phyloP scores from a whole-genome alignment of 441 rosid genomes.

The Metrosideros polymorpha region DNA sequence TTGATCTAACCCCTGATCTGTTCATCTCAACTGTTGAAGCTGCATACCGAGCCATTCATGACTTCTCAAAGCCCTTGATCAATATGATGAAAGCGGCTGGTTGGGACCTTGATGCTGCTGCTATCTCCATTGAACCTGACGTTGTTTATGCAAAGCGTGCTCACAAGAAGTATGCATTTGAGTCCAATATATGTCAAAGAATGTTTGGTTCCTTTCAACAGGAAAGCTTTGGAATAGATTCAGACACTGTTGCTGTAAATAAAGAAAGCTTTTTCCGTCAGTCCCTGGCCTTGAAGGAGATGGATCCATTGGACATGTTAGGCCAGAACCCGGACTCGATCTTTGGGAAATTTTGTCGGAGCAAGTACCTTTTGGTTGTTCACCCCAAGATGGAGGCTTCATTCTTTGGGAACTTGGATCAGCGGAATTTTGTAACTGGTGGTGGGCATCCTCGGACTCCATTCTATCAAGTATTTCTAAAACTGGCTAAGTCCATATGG shows the following conservation, averaged over 20 bases:
- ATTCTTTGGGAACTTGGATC: constrained; percentile 87
- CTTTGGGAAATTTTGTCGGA: constrained; percentile 73
- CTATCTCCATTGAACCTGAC: constrained; percentile 73
- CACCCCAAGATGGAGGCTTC: constrained; percentile 98
- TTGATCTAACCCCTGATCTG: constrained; percentile 65
- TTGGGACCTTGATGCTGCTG: constrained; percentile 98
- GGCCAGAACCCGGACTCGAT: constrained; percentile 77
- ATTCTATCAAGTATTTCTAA: constrained; percentile 83
- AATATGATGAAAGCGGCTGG: constrained; percentile 99
- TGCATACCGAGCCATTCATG: constrained; percentile 78
- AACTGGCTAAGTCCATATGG: constrained; percentile 84
- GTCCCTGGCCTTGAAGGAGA: constrained; percentile 63
- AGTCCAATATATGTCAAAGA: constrained; percentile 86
- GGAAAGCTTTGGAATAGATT: constrained; percentile 45
- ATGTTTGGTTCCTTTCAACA: constrained; percentile 89
- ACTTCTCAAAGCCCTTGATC: constrained; percentile 84
- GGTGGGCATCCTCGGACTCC: constrained; percentile 96
- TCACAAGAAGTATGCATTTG: constrained; percentile 91
- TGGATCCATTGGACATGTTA: constrained; percentile 70
- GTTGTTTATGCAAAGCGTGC: constrained; percentile 87
- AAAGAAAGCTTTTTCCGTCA: constrained; percentile 79
- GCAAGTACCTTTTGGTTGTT: constrained; percentile 65
- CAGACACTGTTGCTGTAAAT: constrained; percentile 25
- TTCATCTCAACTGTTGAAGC: constrained; percentile 60
- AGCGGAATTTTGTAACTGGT: constrained; percentile 58